Evolutionary conservation across 106 monocot species (phyloP).

Genomic region (Apostasia ramifera): DNA sequence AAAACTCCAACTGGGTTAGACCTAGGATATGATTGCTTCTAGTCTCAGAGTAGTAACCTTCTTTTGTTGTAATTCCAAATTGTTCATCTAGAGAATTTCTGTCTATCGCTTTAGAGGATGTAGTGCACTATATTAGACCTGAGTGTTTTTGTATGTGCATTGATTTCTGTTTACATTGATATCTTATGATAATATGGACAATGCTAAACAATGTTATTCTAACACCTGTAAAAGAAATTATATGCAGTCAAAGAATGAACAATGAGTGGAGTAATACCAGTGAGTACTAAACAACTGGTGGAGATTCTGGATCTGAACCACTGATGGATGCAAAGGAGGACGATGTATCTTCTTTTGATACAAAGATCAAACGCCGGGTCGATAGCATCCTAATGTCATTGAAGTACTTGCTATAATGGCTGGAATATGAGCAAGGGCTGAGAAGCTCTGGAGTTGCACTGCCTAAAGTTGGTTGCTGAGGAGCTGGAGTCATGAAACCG

Average conservation of each 20-base stretch:
- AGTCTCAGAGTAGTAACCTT: too few relatives aligned
- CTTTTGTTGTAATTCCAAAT: too few relatives aligned
- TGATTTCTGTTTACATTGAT: too few relatives aligned
- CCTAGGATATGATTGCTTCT: too few relatives aligned
- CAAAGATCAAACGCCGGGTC: conserved; percentile 52
- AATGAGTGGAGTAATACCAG: not conserved
- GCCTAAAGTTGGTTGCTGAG: conserved; percentile 44
- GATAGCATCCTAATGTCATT: conserved; percentile 50
- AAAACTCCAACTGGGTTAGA: too few relatives aligned
- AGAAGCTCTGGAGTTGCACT: conserved; percentile 69
- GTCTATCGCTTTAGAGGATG: too few relatives aligned
- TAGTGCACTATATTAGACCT: too few relatives aligned
- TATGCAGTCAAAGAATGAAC: not conserved
- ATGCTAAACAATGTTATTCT: too few relatives aligned
- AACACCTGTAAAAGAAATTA: too few relatives aligned
- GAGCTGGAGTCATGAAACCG: conserved; percentile 52
- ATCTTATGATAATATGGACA: too few relatives aligned
- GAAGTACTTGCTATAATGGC: conserved; percentile 56
- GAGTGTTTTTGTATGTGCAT: too few relatives aligned
- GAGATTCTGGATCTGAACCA: conserved; percentile 82
- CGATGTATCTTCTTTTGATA: conserved; percentile 53
- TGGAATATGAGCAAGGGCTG: conserved; percentile 75
- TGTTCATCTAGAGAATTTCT: too few relatives aligned
- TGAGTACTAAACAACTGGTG: conserved; percentile 10
- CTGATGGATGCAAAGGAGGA: conserved; percentile 80